Percentiles rank a stretch among this genome's conserved stretches.
These are phyloP conservation scores for Trichoderma pleuroti DNA, from an alignment of 2,329 filamentous ascomycete species.

Conservation along the genomic window DNA sequence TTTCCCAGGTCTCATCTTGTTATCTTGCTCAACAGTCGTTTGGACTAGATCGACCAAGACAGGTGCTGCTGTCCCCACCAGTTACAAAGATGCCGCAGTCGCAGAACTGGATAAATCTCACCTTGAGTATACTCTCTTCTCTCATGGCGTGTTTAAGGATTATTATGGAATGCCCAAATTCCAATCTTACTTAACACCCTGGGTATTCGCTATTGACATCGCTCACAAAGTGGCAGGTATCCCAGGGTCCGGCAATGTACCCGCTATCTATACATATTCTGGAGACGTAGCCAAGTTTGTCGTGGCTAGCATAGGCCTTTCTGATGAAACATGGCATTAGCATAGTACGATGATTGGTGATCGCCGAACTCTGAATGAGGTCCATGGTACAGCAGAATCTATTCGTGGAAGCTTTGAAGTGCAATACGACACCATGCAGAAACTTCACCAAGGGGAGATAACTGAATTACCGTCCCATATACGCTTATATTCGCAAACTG, in stretches of 20 bases:
- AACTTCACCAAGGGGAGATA: neutral
- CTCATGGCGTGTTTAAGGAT: neutral
- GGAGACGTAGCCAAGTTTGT: neutral
- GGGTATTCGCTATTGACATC: neutral
- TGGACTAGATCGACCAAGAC: neutral
- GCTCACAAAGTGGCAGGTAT: neutral
- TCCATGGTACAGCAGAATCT: neutral
- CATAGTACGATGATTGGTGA: neutral
- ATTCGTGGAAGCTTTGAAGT: neutral
- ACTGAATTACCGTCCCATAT: neutral
- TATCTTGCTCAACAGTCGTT: neutral
- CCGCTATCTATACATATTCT: neutral
- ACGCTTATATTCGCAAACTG: neutral
- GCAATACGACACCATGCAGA: neutral
- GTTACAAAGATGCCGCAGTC: neutral
- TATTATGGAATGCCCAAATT: neutral
- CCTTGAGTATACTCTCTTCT: neutral
- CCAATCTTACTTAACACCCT: neutral
- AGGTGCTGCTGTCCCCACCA: neutral
- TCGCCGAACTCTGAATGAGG: neutral
- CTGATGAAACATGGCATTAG: neutral
- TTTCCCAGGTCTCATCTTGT: neutral
- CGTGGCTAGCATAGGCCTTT: neutral
- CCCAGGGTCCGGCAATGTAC: neutral
- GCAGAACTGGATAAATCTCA: neutral